These are phyloP conservation scores for Cocos nucifera DNA, from an alignment of 176 grass and related monocot genomes.

Conservation along the genomic window DNA sequence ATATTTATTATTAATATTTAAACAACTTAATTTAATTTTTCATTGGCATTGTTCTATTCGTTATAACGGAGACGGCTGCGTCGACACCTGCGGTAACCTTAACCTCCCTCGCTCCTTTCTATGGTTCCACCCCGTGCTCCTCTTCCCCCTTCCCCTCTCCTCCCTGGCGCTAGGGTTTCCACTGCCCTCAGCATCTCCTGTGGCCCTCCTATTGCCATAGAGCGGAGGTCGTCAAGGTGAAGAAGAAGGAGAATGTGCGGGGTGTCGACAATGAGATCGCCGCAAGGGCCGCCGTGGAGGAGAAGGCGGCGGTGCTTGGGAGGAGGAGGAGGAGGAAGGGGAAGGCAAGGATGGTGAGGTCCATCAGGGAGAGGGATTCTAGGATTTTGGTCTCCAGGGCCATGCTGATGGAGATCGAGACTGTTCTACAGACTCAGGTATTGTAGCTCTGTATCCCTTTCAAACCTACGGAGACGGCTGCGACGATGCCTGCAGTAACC, in stretches of 20 bases:
- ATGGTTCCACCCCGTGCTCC: not conserved
- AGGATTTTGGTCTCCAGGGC: constrained; percentile 68
- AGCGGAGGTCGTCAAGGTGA: constrained; percentile 27
- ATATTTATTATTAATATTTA: no score
- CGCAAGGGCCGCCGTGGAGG: constrained; percentile 5
- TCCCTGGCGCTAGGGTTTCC: not conserved
- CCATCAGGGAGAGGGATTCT: constrained; percentile 28
- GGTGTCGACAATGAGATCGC: constrained; percentile 72
- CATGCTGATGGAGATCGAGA: constrained; percentile 92
- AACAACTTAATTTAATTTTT: no score
- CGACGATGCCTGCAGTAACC: no score
- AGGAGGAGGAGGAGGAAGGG: constrained; percentile 20
- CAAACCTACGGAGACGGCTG: no score
- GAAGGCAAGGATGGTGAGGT: constrained; percentile 13
- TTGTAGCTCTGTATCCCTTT: not conserved
- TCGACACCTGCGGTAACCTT: constrained; percentile 40
- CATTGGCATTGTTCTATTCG: no score
- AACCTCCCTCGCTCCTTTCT: not conserved
- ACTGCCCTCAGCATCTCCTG: constrained; percentile 21
- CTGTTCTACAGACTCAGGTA: constrained; percentile 87
- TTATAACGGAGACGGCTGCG: no score
- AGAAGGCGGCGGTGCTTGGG: constrained; percentile 13
- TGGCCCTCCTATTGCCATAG: no score
- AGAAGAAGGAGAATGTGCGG: constrained; percentile 83
- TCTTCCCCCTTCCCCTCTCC: not conserved